Evolutionary conservation across 202 grass and related monocot genomes (phyloP).

Genomic region (Eragrostis tef): DNA sequence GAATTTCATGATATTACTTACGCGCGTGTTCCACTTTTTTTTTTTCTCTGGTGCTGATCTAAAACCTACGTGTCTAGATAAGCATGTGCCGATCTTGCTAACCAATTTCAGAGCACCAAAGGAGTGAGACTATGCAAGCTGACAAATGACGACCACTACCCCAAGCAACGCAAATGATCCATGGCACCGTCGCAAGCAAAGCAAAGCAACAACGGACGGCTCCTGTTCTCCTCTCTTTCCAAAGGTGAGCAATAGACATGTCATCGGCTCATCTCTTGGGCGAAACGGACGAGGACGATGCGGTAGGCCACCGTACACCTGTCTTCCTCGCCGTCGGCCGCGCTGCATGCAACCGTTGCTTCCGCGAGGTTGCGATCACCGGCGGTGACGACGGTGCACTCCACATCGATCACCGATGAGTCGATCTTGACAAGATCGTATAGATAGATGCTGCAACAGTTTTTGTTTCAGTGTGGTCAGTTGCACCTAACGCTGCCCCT

Average conservation of each 20-base stretch:
- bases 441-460: background rate
- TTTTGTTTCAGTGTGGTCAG: constrained; percentile 5
- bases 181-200: background rate
- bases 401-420: no score
- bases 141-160: background rate
- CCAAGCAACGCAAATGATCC: background rate
- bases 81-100: background rate
- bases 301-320: background rate
- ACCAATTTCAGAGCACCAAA: background rate
- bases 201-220: background rate
- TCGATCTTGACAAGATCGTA: background rate
- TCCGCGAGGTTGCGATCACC: background rate
- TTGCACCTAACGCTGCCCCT: background rate
- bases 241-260: background rate
- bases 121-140: background rate
- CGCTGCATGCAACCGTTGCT: background rate
- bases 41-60: background rate
- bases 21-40: background rate
- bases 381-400: no score
- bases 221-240: background rate
- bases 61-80: background rate
- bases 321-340: background rate
- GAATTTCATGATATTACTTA: background rate
- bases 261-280: background rate
- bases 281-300: background rate